phyloP scores from a whole-genome alignment of 441 rosid genomes.

The Syzygium syzygioides region DNA sequence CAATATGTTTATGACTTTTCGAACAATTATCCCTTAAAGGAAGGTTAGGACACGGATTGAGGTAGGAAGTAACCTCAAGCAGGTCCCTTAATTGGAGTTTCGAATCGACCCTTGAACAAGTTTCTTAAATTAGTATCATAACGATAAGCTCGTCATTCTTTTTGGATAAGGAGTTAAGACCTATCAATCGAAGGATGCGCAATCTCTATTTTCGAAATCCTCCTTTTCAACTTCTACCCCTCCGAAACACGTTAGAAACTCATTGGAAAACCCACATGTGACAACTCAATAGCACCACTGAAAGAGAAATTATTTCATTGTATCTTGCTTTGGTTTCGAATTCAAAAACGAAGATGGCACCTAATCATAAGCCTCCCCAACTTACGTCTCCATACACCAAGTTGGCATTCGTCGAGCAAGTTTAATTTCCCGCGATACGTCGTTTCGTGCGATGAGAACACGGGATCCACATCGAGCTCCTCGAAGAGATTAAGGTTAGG shows the following conservation, averaged over 20 bases:
- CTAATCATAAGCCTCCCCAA: neutral
- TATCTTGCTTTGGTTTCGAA: neutral
- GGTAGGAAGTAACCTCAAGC: neutral
- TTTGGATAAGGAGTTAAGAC: neutral
- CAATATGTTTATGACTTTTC: too few relatives aligned
- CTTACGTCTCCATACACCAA: neutral
- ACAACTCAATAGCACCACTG: neutral
- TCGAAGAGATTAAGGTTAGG: neutral
- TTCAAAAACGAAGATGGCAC: neutral
- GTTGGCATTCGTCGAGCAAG: neutral
- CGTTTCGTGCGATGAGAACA: neutral
- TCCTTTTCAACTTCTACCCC: neutral
- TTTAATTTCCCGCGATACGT: neutral
- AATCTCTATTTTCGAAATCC: neutral
- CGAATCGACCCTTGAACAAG: neutral
- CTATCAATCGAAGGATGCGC: neutral
- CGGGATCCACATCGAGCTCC: neutral
- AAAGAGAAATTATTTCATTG: neutral
- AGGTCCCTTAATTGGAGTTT: neutral
- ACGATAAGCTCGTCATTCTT: neutral
- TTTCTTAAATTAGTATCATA: neutral
- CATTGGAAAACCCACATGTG: neutral
- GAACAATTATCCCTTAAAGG: neutral
- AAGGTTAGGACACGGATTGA: neutral
- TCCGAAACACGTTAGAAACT: neutral